Conservation (phyloP, 2,329 filamentous ascomycete genomes). For the Microascus cirrosus region DNA sequence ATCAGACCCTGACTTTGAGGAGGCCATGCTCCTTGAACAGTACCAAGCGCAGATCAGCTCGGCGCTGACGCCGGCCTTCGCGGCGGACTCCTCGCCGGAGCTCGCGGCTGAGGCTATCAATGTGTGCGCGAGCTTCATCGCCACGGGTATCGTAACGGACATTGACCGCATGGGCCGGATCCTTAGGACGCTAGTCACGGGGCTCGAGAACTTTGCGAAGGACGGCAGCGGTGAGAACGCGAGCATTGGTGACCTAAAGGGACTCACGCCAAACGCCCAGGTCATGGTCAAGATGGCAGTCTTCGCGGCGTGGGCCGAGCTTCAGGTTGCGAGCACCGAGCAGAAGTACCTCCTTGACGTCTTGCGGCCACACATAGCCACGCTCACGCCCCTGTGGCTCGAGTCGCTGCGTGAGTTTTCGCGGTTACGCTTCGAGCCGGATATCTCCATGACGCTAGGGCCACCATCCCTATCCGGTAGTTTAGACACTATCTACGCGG, state of each 20-base stretch:
- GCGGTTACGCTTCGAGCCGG: slow-evolving; percentile 84
- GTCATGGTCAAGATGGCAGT: slow-evolving; percentile 98
- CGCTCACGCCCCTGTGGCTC: slow-evolving; percentile 85
- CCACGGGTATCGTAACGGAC: slow-evolving; percentile 93
- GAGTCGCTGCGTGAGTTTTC: slow-evolving; percentile 90
- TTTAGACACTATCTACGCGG: slow-evolving; percentile 87
- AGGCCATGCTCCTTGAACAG: slow-evolving; percentile 90
- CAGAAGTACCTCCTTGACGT: slow-evolving; percentile 84
- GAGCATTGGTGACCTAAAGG: slow-evolving; percentile 84
- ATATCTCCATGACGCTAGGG: slow-evolving; percentile 84
- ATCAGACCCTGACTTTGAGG: slow-evolving; percentile 93
- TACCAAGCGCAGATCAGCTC: slow-evolving; percentile 98
- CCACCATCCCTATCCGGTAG: slow-evolving; percentile 73
- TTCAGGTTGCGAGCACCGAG: slow-evolving; percentile 89
- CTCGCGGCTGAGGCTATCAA: slow-evolving; percentile 92
- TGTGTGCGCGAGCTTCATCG: slow-evolving; percentile 95
- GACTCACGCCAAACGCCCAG: slow-evolving; percentile 87
- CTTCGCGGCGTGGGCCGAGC: slow-evolving; percentile 92
- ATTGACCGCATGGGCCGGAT: slow-evolving; percentile 98
- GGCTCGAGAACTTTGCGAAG: slow-evolving; percentile 81
- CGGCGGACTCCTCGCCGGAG: slow-evolving; percentile 89
- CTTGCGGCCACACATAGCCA: slow-evolving; percentile 80
- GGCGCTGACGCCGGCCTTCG: slow-evolving; percentile 90
- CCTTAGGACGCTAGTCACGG: slow-evolving; percentile 80
- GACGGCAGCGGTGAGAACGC: slow-evolving; percentile 52